Evolutionary conservation across 768 basidiomycete genomes (phyloP).

Genomic region (Ephemerocybe angulata): DNA sequence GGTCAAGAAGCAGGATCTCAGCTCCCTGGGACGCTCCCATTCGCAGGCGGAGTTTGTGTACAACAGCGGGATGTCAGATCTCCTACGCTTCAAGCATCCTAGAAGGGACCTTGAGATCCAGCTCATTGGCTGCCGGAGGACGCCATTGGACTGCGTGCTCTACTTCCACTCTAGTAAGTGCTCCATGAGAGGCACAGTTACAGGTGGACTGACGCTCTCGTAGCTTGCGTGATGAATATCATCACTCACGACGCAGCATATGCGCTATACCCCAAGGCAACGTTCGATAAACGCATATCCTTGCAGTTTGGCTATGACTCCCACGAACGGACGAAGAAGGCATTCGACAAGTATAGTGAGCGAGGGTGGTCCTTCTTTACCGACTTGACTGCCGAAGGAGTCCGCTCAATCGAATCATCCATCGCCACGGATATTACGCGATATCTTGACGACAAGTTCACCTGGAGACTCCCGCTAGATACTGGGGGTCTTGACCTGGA

Average conservation of each 20-base stretch:
- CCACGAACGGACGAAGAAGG: not conserved
- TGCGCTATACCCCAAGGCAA: constrained; percentile 8
- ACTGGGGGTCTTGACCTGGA: not conserved
- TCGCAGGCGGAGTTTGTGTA: not conserved
- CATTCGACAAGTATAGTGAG: not conserved
- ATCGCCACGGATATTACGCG: not conserved
- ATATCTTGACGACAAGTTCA: constrained; percentile 4
- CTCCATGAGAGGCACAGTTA: too few species aligned
- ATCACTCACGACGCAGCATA: constrained; percentile 8
- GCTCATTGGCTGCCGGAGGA: not conserved
- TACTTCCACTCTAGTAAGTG: constrained; percentile 8
- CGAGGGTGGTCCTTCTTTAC: constrained; percentile 5
- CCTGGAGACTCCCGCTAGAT: constrained; percentile 1
- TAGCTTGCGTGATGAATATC: constrained; percentile 9
- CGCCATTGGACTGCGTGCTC: constrained; percentile 2
- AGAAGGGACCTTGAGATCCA: not conserved
- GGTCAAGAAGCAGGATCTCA: not conserved
- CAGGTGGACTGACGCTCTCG: not conserved
- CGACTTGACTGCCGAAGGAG: not conserved
- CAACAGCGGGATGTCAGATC: not conserved
- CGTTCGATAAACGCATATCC: constrained; percentile 6
- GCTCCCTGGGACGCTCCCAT: not conserved
- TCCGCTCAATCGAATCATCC: not conserved
- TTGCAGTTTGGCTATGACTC: not conserved
- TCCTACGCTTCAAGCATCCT: not conserved